A percentile compares a stretch with the other conserved stretches of the same genome.
These are phyloP conservation scores for Erigeron canadensis DNA, from an alignment of 129 eudicot genomes.

Conservation along the genomic window DNA sequence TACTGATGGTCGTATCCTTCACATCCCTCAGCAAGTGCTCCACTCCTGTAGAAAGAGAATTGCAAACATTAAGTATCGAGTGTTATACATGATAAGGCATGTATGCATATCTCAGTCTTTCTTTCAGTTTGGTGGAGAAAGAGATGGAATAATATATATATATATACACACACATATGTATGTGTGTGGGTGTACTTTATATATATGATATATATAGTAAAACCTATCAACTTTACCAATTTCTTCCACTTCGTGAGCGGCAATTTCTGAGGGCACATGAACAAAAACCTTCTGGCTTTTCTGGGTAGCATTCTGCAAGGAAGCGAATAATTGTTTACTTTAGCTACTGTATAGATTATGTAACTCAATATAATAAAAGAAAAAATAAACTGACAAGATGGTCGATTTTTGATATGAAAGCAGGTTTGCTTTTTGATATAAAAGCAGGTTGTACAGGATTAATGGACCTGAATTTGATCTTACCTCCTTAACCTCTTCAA, in stretches of 20 bases:
- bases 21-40: constrained; percentile 98
- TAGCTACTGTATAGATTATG: neutral
- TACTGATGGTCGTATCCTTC: constrained; percentile 95
- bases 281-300: constrained; percentile 97
- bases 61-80: neutral
- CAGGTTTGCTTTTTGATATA: constrained; percentile 7
- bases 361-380: constrained; percentile 12
- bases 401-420: constrained; percentile 14
- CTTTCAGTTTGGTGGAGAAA: neutral
- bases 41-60: constrained; percentile 58
- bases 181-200: no score
- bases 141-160: neutral
- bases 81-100: neutral
- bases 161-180: no score
- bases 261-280: constrained; percentile 93
- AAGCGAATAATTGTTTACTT: constrained; percentile 16
- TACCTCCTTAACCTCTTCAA: constrained; percentile 99
- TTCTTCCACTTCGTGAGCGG: constrained; percentile 99
- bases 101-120: neutral
- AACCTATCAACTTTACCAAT: constrained; percentile 50
- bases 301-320: constrained; percentile 88
- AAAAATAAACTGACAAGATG: neutral
- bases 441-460: constrained; percentile 15
- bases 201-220: neutral
- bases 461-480: neutral